Evolutionary conservation across 2,329 filamentous ascomycete species (phyloP).

Genomic region (Aphanocladium album): DNA sequence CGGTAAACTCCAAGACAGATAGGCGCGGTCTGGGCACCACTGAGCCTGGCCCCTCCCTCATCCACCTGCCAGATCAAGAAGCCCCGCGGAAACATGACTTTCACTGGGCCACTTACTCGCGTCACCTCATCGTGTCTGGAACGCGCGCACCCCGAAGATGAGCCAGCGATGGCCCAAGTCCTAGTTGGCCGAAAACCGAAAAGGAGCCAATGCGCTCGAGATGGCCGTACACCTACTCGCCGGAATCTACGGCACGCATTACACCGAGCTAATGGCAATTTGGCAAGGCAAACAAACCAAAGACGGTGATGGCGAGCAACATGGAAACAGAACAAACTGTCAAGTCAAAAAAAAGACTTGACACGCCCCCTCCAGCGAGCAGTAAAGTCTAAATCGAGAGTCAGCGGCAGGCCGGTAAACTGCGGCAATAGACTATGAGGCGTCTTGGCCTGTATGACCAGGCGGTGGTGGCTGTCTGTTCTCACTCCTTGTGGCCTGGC

Average conservation of each 20-base stretch:
- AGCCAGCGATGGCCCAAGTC: too few species aligned
- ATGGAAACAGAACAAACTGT: too few species aligned
- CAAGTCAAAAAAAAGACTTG: too few species aligned
- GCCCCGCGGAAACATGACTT: constrained; percentile 3
- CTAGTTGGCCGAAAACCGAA: not conserved
- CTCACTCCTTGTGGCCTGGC: not conserved
- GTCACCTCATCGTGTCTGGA: not conserved
- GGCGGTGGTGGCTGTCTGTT: not conserved
- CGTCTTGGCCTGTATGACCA: not conserved
- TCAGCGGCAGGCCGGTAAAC: too few species aligned
- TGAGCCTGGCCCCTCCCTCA: not conserved
- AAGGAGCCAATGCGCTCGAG: not conserved
- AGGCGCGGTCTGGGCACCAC: constrained; percentile 3
- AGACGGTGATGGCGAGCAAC: too few species aligned
- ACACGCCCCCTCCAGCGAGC: too few species aligned
- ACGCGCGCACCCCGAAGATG: not conserved
- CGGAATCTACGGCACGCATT: not conserved
- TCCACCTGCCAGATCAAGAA: constrained; percentile 7
- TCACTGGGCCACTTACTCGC: constrained; percentile 2
- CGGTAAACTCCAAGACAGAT: not conserved
- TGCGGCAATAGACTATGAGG: not conserved
- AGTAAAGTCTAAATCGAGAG: too few species aligned
- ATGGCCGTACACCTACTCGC: not conserved
- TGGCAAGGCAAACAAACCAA: too few species aligned
- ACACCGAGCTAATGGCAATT: too few species aligned